Conservation (phyloP, 140 eudicot species). For the Flaveria floridana region DNA sequence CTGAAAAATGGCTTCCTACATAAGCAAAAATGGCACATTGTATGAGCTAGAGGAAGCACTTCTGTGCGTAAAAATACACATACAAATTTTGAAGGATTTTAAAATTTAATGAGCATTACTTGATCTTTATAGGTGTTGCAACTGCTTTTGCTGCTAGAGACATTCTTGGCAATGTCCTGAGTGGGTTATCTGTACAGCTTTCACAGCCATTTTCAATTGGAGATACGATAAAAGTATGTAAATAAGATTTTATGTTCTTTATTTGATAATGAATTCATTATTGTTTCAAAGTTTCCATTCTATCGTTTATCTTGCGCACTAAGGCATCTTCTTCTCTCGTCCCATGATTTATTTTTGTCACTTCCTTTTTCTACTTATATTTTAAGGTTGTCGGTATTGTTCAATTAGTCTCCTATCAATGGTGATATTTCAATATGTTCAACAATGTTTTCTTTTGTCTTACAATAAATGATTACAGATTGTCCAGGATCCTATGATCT, state of each 20-base stretch:
- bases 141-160: conserved; percentile 96
- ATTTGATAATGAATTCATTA: background rate
- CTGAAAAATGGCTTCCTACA: background rate
- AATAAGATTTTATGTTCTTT: conserved; percentile 9
- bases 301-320: background rate
- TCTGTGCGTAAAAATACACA: background rate
- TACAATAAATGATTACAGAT: background rate
- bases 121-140: conserved; percentile 72
- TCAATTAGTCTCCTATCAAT: background rate
- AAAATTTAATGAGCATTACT: conserved; percentile 21
- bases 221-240: conserved; percentile 83
- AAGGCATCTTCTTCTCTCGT: conserved; percentile 21
- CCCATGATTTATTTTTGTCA: background rate
- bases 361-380: background rate
- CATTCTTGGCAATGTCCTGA: conserved; percentile 84
- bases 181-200: conserved; percentile 80
- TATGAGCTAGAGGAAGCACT: conserved; percentile 10
- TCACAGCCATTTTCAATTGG: conserved; percentile 88
- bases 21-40: conserved; percentile 1
- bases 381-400: conserved; percentile 7
- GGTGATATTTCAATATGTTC: background rate
- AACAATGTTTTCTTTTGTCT: background rate
- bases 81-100: background rate
- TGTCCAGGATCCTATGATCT: background rate
- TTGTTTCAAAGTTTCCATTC: background rate